Evolutionary conservation across 2,329 filamentous ascomycete species (phyloP).

Genomic region (Fusarium sp.): DNA sequence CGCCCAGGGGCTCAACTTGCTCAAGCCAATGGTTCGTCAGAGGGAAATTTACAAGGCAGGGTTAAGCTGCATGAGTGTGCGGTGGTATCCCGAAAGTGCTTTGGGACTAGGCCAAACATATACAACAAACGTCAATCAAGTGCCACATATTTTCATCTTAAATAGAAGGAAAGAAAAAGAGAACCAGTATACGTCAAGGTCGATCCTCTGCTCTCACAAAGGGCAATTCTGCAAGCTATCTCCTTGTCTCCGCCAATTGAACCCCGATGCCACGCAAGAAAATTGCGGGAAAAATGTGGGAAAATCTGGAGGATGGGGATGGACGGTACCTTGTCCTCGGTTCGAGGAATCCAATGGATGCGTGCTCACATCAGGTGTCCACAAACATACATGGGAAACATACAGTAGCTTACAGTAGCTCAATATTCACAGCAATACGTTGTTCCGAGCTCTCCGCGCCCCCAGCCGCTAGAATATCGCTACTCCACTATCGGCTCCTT

Average conservation of each 20-base stretch:
- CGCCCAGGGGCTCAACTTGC: constrained; percentile 34
- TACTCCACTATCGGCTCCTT: constrained; percentile 43
- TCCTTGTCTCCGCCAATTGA: constrained; percentile 11
- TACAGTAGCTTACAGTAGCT: constrained; percentile 29
- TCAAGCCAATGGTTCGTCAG: constrained; percentile 43
- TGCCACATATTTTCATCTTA: neutral
- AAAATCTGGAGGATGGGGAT: constrained; percentile 24
- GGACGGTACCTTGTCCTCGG: constrained; percentile 13
- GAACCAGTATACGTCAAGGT: neutral
- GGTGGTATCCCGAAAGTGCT: constrained; percentile 7
- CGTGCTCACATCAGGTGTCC: constrained; percentile 31
- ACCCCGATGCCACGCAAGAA: neutral
- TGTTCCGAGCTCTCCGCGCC: constrained; percentile 38
- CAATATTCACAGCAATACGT: constrained; percentile 1
- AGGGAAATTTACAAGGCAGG: constrained; percentile 13
- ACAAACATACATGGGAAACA: constrained; percentile 32
- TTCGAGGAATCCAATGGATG: constrained; percentile 5
- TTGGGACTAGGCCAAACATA: neutral
- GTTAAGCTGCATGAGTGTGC: constrained; percentile 22
- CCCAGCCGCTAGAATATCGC: constrained; percentile 43
- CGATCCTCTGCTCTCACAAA: neutral
- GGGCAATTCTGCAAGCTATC: constrained; percentile 6
- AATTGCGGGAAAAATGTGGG: constrained; percentile 23
- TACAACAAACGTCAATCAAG: constrained; percentile 1
- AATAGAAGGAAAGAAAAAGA: neutral